Conservation (phyloP, 106 monocot species). For the Apostasia ramifera region DNA sequence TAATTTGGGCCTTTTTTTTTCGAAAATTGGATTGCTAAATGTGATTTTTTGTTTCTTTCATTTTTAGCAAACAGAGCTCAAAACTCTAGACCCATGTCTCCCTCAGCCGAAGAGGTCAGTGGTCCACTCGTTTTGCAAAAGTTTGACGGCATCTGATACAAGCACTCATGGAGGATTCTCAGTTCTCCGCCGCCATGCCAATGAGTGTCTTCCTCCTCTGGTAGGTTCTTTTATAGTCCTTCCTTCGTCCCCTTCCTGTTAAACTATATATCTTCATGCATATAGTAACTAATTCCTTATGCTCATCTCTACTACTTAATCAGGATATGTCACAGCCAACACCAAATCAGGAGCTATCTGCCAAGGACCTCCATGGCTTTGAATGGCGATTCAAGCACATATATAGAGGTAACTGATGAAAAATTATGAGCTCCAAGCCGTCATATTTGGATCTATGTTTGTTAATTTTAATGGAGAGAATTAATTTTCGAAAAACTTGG, state of each 20-base stretch:
- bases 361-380: conserved; percentile 48
- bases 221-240: conserved; percentile 16
- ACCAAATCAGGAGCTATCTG: conserved; percentile 45
- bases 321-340: conserved; percentile 51
- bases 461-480: too few species aligned
- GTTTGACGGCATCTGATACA: conserved; percentile 68
- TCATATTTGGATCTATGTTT: too few species aligned
- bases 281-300: not conserved
- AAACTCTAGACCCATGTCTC: conserved; percentile 30
- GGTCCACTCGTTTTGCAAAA: conserved; percentile 72
- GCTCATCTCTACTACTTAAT: not conserved
- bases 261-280: not conserved
- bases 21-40: not conserved
- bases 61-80: conserved; percentile 42
- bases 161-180: conserved; percentile 90
- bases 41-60: conserved; percentile 1
- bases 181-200: conserved; percentile 65
- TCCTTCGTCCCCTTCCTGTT: not conserved
- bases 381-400: conserved; percentile 71
- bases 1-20: not conserved
- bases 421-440: too few species aligned
- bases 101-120: conserved; percentile 27
- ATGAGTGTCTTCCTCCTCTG: conserved; percentile 67
- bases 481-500: too few species aligned
- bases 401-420: conserved; percentile 29